Percentiles rank a stretch among this genome's conserved stretches.
Evolutionary conservation across 371 early-diverging fungal genomes (phyloP).

Genomic region (Apophysomyces elegans): DNA sequence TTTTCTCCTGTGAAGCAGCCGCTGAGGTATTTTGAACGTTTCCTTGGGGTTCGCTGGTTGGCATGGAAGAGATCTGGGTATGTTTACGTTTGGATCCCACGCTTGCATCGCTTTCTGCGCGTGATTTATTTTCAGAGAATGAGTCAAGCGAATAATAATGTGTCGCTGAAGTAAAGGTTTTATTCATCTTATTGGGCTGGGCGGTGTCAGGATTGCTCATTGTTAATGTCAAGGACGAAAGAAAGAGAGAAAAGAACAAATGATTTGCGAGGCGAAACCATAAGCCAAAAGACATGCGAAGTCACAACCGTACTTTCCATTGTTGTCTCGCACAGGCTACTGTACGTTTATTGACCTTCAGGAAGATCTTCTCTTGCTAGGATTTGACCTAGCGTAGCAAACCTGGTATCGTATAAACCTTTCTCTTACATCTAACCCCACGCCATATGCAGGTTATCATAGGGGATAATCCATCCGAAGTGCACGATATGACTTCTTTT

Average conservation of each 20-base stretch:
- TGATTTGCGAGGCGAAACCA: no score
- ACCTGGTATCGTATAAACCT: no score
- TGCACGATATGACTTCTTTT: no score
- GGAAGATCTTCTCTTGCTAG: no score
- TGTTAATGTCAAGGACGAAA: neutral
- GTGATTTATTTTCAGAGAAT: neutral
- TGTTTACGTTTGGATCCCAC: slow-evolving; percentile 3
- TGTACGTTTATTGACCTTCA: no score
- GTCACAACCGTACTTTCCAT: no score
- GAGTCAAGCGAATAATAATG: slow-evolving; percentile 2
- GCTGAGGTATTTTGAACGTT: neutral
- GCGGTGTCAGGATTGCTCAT: neutral
- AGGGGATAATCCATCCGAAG: no score
- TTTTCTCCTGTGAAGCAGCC: neutral
- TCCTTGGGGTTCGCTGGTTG: slow-evolving; percentile 1
- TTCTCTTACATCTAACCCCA: no score
- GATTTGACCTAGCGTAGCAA: no score
- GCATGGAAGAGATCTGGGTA: slow-evolving; percentile 8
- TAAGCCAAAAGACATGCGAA: no score
- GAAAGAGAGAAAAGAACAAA: neutral
- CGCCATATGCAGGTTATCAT: no score
- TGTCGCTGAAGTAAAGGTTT: slow-evolving; percentile 1
- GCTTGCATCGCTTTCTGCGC: slow-evolving; percentile 1
- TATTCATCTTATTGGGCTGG: neutral
- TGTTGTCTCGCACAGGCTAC: no score